Conservation (phyloP, 805 yeast species). For the Candida piceae region DNA sequence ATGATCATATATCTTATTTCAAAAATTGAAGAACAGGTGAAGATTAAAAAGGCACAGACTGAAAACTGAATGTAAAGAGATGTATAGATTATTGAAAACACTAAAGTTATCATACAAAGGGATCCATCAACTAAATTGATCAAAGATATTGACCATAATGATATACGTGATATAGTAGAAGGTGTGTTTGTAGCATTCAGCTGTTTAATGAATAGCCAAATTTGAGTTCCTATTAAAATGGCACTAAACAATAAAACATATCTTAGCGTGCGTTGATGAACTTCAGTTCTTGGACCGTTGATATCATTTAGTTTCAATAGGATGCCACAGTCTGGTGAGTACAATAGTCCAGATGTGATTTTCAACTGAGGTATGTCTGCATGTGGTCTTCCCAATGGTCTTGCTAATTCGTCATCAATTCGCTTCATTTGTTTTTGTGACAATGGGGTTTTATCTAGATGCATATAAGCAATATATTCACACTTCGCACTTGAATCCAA, state of each 20-base stretch:
- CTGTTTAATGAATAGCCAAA: constrained; percentile 57
- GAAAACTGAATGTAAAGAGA: constrained; percentile 62
- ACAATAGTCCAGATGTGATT: constrained; percentile 54
- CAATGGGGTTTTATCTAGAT: constrained; percentile 56
- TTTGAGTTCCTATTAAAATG: constrained; percentile 44
- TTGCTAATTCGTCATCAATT: constrained; percentile 66
- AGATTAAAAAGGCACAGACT: constrained; percentile 63
- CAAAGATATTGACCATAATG: constrained; percentile 62
- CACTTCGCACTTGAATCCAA: constrained; percentile 42
- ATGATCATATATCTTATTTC: constrained; percentile 69
- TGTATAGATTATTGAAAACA: constrained; percentile 50
- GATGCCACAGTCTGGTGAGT: constrained; percentile 88
- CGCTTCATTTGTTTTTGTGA: constrained; percentile 46
- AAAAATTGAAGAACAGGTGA: constrained; percentile 66
- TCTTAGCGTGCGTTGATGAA: constrained; percentile 34
- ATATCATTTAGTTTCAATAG: constrained; percentile 35
- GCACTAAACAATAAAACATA: constrained; percentile 39
- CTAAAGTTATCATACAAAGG: constrained; percentile 54
- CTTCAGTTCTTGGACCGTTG: constrained; percentile 57
- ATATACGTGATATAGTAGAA: constrained; percentile 67
- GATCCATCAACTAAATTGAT: constrained; percentile 68
- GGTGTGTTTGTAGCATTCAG: constrained; percentile 73
- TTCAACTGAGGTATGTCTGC: constrained; percentile 50
- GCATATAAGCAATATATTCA: constrained; percentile 67
- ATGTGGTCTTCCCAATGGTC: constrained; percentile 79